Base-by-base conservation (phyloP, 257 asterid species). In the Cruciata laevipes region DNA sequence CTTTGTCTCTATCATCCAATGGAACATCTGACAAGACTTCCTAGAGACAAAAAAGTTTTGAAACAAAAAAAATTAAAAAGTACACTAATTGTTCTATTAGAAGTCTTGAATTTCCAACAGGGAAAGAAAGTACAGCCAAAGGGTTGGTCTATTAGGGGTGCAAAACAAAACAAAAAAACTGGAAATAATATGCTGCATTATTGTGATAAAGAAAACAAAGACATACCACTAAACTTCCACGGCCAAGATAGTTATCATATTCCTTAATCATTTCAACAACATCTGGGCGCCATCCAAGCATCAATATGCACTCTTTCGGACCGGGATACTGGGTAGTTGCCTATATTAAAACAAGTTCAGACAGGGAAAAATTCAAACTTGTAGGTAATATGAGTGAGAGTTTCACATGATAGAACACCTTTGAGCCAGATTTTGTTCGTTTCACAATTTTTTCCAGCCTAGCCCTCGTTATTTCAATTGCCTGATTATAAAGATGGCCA, bases 21-120 rank as follows among this genome's bases (percentile, higher is more conserved):
- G 99, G 94, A 57, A 90, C 97, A 76, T 93, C 96, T 31, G 99
- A 93, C 85, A 93, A 78, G 57, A 93, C 82, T 81, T 90, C 97
- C 99, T 93, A 76, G 80, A 73, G 31, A 62, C 67, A 74, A 68
- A 4, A 68, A 33, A 71, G 63, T 69, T 58, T 47, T 47, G n/a
- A 61, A 72, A 24, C 30, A 62, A 30, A 66, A 32, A 20, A 38
- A 23, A 16, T 62, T 35, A 27, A 5, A 40, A 40, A 40, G 49
- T 40, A 40, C 49, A 40, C 49, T 40, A 18, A 12, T 3, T 11
- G 51, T 42, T 42, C 18, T 3, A 42, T 11, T 13, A 42, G 18
- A 42, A 12, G 51, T 42, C 51, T 42, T 11, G 51, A 12, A 12
- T 40, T 42, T 42, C 17, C 51, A 11, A 3, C 49, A 40, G 2